A percentile compares a stretch with the other conserved stretches of the same genome.
These are phyloP conservation scores for Hypoxylon sp. DNA, from an alignment of 2,329 filamentous ascomycete genomes.

Conservation along the genomic window DNA sequence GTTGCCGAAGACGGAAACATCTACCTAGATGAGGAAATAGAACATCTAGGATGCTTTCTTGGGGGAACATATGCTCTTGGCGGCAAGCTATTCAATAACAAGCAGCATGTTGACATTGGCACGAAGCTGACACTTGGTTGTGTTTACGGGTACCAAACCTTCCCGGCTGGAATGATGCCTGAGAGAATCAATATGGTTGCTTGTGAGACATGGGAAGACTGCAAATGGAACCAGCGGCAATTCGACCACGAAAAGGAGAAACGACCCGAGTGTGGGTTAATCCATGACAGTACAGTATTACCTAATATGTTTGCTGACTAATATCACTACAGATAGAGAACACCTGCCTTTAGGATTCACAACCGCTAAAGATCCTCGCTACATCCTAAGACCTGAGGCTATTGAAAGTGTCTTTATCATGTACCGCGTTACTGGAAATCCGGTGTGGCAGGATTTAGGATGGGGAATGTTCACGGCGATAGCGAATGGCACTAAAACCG, in stretches of 20 bases:
- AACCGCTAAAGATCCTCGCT: conserved; percentile 60
- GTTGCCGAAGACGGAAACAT: conserved; percentile 6
- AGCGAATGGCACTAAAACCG: conserved; percentile 48
- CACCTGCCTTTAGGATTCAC: conserved; percentile 68
- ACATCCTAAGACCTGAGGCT: conserved; percentile 54
- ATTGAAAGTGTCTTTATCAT: conserved; percentile 56
- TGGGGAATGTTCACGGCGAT: conserved; percentile 55
- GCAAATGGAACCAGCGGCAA: conserved; percentile 48
- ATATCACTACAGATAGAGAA: conserved; percentile 48
- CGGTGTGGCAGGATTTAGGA: conserved; percentile 50
- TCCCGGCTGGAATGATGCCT: conserved; percentile 72
- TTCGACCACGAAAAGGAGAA: conserved; percentile 47
- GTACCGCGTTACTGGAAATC: conserved; percentile 53
- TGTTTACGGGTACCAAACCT: conserved; percentile 72
- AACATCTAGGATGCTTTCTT: conserved; percentile 79
- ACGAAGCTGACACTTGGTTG: conserved; percentile 74
- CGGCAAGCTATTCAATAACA: conserved; percentile 70
- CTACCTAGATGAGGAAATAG: conserved; percentile 56
- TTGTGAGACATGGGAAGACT: conserved; percentile 56
- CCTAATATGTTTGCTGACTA: not conserved
- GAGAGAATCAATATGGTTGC: conserved; percentile 69
- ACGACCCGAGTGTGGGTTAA: conserved; percentile 46
- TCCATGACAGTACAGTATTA: not conserved
- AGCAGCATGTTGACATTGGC: conserved; percentile 69
- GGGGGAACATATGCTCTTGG: conserved; percentile 80